These are phyloP conservation scores for Sanguinoderma infundibulare DNA, from an alignment of 1,284 basidiomycete species.

Conservation along the genomic window DNA sequence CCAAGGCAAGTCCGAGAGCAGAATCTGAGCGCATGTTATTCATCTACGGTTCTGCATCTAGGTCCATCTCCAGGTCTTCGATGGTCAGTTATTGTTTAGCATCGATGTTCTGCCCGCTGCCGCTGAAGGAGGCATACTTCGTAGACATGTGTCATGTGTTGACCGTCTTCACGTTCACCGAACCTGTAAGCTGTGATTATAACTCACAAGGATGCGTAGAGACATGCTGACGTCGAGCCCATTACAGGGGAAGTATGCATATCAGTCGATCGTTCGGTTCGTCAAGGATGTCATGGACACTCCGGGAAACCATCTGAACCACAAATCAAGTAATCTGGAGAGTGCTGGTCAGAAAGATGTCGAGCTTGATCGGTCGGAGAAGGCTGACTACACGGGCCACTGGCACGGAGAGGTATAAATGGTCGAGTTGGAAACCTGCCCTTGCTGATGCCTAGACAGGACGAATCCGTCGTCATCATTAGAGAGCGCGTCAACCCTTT, in stretches of 20 bases:
- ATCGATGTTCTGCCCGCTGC: background rate
- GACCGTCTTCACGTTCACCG: constrained; percentile 74
- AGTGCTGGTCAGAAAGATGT: constrained; percentile 1
- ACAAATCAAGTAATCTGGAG: constrained; percentile 35
- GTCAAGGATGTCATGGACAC: constrained; percentile 53
- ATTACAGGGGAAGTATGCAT: constrained; percentile 58
- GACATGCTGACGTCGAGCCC: background rate
- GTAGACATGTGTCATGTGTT: constrained; percentile 70
- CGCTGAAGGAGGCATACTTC: background rate
- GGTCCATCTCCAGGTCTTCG: constrained; percentile 80
- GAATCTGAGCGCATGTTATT: background rate
- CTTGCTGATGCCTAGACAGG: constrained; percentile 16
- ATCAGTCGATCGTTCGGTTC: constrained; percentile 60
- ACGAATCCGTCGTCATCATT: constrained; percentile 59
- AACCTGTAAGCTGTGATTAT: constrained; percentile 43
- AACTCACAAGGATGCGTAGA: no score
- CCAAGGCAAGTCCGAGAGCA: constrained; percentile 50
- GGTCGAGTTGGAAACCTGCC: no score
- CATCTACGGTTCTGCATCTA: constrained; percentile 21
- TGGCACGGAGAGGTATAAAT: no score
- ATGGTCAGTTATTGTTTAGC: constrained; percentile 43
- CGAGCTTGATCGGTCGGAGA: no score
- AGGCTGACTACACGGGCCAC: no score
- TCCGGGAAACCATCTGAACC: constrained; percentile 39
- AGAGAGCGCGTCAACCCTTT: constrained; percentile 85